A percentile compares a stretch with the other conserved stretches of the same genome.
Evolutionary conservation across 2,329 filamentous ascomycete species (phyloP).

Genomic region (Fusarium sp.): DNA sequence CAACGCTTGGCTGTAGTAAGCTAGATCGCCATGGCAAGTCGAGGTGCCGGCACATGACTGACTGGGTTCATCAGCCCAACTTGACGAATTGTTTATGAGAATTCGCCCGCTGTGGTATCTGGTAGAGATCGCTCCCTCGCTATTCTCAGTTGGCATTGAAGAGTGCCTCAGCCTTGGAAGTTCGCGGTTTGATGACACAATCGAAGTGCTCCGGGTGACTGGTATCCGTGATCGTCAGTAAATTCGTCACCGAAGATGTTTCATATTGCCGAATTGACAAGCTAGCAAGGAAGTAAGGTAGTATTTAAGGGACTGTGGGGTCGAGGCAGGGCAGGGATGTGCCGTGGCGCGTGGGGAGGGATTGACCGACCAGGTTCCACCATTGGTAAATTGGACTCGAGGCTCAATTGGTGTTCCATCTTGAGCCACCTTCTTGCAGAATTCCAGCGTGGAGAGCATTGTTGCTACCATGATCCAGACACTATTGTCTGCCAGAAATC

Average conservation of each 20-base stretch:
- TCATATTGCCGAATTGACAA: background rate
- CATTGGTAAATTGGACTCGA: slow-evolving; percentile 48
- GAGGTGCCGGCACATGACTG: background rate
- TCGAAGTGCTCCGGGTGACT: slow-evolving; percentile 52
- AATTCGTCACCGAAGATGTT: slow-evolving; percentile 2
- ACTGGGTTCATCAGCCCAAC: background rate
- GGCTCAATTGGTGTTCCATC: slow-evolving; percentile 48
- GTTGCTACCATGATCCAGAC: slow-evolving; percentile 54
- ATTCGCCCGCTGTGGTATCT: background rate
- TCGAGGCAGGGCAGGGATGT: background rate
- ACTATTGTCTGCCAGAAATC: slow-evolving; percentile 52
- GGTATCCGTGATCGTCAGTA: background rate
- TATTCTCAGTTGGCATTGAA: slow-evolving; percentile 16
- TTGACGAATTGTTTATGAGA: background rate
- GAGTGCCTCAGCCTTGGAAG: slow-evolving; percentile 24
- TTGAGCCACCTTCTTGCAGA: slow-evolving; percentile 43
- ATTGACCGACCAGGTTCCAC: slow-evolving; percentile 49
- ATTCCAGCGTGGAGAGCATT: slow-evolving; percentile 49
- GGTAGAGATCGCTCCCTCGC: background rate
- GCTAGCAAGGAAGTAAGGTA: background rate
- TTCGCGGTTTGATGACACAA: slow-evolving; percentile 44
- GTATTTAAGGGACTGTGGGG: slow-evolving; percentile 4
- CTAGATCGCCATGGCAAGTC: background rate
- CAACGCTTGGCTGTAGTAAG: background rate
- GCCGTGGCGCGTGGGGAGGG: background rate